Evolutionary conservation across 495 filamentous ascomycete species (phyloP), one percentile per base, ranked within the genome.

Genomic region (Elaphomyces granulatus): DNA sequence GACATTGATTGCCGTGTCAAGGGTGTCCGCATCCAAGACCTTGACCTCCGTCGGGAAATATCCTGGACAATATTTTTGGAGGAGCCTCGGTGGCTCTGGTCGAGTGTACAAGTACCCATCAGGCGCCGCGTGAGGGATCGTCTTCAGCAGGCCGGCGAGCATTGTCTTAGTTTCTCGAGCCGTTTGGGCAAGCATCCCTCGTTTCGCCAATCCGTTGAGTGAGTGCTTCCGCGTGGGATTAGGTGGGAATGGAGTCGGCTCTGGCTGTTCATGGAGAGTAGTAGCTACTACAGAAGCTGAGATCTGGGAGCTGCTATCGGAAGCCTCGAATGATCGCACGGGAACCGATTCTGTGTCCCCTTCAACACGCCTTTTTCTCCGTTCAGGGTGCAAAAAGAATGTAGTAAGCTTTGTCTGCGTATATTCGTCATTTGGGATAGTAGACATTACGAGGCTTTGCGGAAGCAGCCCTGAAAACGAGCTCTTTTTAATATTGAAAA

Each of bases 1-100:
- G 37, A 77, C 51, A 1, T 44, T 21, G 15, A 72, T 44, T 4
- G 72, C 72, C 3, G 54, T 53, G 37, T 77, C 67, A 40, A 70
- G 64, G 0, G 64, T 61, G 44, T 79, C 75, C 16, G 57, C 55
- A 38, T 67, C 52, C 8, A 71, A 37, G 32, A 78, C 70, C 33
- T 51, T 48, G 32, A 69, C 51, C 4, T 38, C 31, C 3, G 65
- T 51, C 2, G 15, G 39, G 10, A 53, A 36, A 15, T 54, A 43
- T 2, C 21, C 37, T 1, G 56, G 60, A 36, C 38, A 54, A 12
- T 42, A 46, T 10, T 26, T 38, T 1, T 42, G 15, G 7, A 48
- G 31, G 14, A 63, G 40, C 3, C 32, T 38, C 8, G 39, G 38
- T 10, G 45, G 46, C 23, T 30, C 48, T 19, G 31, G 18, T 7